Percentiles rank a stretch among this genome's conserved stretches.
Evolutionary conservation across 768 basidiomycete species (phyloP).

Genomic region (Tephrocybe sp.): DNA sequence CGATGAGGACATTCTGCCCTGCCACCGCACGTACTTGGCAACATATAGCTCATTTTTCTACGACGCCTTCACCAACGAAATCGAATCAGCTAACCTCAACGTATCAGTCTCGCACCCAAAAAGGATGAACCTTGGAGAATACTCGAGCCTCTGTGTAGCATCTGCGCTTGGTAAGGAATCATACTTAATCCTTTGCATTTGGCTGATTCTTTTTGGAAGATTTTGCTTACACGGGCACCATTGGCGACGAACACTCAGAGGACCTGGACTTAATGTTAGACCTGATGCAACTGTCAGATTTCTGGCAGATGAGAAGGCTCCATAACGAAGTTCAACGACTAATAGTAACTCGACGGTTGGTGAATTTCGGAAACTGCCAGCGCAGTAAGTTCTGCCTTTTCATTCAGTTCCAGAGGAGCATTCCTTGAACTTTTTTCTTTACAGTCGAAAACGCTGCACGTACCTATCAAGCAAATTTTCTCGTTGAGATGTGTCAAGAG

Average conservation of each 20-base stretch:
- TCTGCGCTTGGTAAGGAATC: constrained; percentile 27
- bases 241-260: neutral
- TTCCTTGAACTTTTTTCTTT: constrained; percentile 4
- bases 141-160: constrained; percentile 23
- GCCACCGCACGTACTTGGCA: constrained; percentile 40
- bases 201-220: constrained; percentile 21
- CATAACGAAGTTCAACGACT: constrained; percentile 26
- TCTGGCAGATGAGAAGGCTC: constrained; percentile 25
- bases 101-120: constrained; percentile 13
- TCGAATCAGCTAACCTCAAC: constrained; percentile 17
- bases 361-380: constrained; percentile 24
- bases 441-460: neutral
- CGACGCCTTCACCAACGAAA: constrained; percentile 26
- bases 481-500: too few species aligned
- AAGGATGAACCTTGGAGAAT: constrained; percentile 5
- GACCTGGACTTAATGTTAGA: constrained; percentile 23
- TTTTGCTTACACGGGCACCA: constrained; percentile 29
- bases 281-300: constrained; percentile 25
- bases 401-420: neutral
- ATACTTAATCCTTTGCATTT: neutral
- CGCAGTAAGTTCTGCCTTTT: neutral
- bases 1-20: constrained; percentile 26
- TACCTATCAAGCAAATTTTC: neutral
- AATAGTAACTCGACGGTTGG: constrained; percentile 25
- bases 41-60: constrained; percentile 32